Conservation (phyloP, 305 asterid species). For the Fraxinus platypoda region DNA sequence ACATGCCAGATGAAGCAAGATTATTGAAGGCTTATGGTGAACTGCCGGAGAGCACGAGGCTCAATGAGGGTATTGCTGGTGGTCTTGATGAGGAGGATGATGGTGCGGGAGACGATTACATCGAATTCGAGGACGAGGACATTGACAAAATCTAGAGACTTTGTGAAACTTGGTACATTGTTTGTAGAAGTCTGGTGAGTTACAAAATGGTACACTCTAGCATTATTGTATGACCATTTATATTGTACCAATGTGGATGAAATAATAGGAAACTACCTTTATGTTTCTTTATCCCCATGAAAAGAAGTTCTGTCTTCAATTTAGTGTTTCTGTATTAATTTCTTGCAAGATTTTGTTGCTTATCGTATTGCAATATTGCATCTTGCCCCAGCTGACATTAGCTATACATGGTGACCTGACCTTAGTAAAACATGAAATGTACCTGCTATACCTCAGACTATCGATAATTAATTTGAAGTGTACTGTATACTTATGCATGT, state of each 20-base stretch:
- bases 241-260: neutral
- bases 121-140: constrained; percentile 74
- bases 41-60: constrained; percentile 73
- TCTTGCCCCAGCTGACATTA: neutral
- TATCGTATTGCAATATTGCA: neutral
- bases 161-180: neutral
- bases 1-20: constrained; percentile 94
- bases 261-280: neutral
- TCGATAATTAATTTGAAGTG: neutral
- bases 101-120: constrained; percentile 50
- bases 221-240: neutral
- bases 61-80: constrained; percentile 67
- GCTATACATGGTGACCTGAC: neutral
- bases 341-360: neutral
- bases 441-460: neutral
- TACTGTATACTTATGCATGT: neutral
- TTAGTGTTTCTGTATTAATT: neutral
- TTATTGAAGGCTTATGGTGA: constrained; percentile 82
- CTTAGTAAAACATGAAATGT: neutral
- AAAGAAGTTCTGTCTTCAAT: neutral
- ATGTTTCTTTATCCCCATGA: neutral
- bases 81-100: constrained; percentile 66
- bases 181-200: neutral
- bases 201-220: neutral
- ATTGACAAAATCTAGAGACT: constrained; percentile 57